Evolutionary conservation across 2,329 filamentous ascomycete species (phyloP).

Genomic region (Akanthomyces uredinophilus): DNA sequence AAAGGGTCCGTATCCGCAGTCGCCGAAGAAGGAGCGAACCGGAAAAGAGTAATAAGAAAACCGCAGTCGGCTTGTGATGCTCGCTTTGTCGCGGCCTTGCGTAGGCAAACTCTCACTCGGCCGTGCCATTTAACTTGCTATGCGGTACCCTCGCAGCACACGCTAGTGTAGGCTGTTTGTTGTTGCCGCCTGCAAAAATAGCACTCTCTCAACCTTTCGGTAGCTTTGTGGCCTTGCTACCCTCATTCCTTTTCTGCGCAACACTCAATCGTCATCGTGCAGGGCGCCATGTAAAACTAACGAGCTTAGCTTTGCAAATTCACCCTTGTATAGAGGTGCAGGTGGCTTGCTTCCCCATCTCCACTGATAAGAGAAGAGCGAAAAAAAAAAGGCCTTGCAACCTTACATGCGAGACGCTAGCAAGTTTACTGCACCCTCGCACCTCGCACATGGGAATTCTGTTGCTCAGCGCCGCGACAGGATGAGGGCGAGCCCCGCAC

Average conservation of each 20-base stretch:
- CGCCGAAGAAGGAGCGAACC: background rate
- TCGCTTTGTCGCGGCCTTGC: constrained; percentile 11
- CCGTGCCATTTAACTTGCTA: background rate
- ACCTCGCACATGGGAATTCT: background rate
- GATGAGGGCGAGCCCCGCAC: background rate
- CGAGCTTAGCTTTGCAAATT: background rate
- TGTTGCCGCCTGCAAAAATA: background rate
- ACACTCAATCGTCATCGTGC: constrained; percentile 11
- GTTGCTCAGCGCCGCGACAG: background rate
- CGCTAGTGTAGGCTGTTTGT: background rate
- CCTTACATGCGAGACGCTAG: background rate
- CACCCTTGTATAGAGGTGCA: background rate
- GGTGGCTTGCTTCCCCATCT: background rate
- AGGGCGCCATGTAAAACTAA: background rate
- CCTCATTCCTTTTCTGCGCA: background rate
- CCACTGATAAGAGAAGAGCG: constrained; percentile 6
- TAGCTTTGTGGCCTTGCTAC: background rate
- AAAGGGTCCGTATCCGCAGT: background rate
- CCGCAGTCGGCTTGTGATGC: background rate
- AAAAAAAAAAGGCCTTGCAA: background rate
- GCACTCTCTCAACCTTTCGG: too few species aligned
- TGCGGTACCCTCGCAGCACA: background rate
- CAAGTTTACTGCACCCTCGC: background rate
- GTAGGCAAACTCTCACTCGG: background rate
- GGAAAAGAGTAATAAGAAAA: background rate